phyloP scores from a whole-genome alignment of 768 basidiomycete species.

The Tephrocybe sp. region DNA sequence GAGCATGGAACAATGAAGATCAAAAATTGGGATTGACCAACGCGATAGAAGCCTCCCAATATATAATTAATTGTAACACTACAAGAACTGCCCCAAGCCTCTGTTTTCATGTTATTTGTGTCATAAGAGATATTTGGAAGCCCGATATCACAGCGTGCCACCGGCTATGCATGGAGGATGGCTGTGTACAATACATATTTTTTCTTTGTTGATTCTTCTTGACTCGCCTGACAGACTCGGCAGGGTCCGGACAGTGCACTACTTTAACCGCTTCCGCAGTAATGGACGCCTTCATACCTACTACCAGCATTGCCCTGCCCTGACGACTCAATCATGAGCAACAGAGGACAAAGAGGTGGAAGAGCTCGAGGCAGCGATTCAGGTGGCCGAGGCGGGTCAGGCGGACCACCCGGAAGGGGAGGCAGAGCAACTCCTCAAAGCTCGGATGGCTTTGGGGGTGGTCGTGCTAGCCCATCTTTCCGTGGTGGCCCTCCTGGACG shows the following conservation, averaged over 20 bases:
- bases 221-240: no score
- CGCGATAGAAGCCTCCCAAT: no score
- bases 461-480: conserved; percentile 19
- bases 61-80: not conserved
- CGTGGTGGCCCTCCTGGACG: conserved; percentile 23
- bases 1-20: conserved; percentile 35
- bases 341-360: conserved; percentile 21
- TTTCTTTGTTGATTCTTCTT: no score
- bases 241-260: no score
- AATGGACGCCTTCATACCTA: conserved; percentile 3
- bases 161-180: no score
- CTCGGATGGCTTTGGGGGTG: conserved; percentile 17
- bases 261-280: not conserved
- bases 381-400: conserved; percentile 10
- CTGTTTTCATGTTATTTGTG: no score
- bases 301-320: conserved; percentile 15
- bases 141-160: no score
- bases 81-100: no score
- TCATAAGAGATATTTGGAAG: no score
- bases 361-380: conserved; percentile 14
- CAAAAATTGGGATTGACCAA: conserved; percentile 26
- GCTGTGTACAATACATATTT: no score
- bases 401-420: conserved; percentile 18
- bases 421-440: conserved; percentile 16
- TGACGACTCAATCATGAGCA: conserved; percentile 18